These are phyloP conservation scores for Kwoniella heveanensis DNA, from an alignment of 768 basidiomycete genomes.

Conservation along the genomic window DNA sequence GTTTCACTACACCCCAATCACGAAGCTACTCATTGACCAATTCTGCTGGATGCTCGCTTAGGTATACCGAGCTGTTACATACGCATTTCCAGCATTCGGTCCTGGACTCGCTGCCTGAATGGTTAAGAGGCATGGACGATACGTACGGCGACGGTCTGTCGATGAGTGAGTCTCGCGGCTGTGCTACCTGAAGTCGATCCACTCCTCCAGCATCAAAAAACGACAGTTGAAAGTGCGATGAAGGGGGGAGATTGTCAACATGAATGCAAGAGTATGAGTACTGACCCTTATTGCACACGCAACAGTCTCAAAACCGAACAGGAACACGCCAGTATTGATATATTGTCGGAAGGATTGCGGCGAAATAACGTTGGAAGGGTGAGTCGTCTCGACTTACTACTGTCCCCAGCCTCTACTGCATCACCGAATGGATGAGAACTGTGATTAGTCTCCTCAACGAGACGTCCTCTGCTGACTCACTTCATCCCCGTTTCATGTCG, in stretches of 20 bases:
- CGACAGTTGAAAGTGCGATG: too few species aligned
- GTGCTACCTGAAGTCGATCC: too few species aligned
- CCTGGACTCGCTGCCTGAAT: slow-evolving; percentile 75
- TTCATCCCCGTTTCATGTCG: background rate
- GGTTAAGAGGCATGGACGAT: slow-evolving; percentile 77
- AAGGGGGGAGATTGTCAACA: too few species aligned
- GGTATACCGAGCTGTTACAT: slow-evolving; percentile 75
- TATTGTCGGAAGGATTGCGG: slow-evolving; percentile 71
- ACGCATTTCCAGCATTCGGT: slow-evolving; percentile 78
- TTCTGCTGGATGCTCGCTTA: too few species aligned
- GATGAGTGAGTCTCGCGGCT: too few species aligned
- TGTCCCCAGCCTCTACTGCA: too few species aligned
- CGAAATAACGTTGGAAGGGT: slow-evolving; percentile 58
- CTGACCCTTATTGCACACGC: too few species aligned
- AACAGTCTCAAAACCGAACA: slow-evolving; percentile 77
- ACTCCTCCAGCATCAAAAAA: too few species aligned
- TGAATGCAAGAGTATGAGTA: too few species aligned
- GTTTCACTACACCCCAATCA: too few species aligned
- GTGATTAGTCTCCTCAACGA: background rate
- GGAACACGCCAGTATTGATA: slow-evolving; percentile 74
- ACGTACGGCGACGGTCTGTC: slow-evolving; percentile 72
- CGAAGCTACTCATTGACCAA: too few species aligned
- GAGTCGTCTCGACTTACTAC: slow-evolving; percentile 25
- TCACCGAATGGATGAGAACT: too few species aligned
- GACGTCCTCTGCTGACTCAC: background rate